Conservation (phyloP, 2,329 filamentous ascomycete species). For the Bisporella sp. region DNA sequence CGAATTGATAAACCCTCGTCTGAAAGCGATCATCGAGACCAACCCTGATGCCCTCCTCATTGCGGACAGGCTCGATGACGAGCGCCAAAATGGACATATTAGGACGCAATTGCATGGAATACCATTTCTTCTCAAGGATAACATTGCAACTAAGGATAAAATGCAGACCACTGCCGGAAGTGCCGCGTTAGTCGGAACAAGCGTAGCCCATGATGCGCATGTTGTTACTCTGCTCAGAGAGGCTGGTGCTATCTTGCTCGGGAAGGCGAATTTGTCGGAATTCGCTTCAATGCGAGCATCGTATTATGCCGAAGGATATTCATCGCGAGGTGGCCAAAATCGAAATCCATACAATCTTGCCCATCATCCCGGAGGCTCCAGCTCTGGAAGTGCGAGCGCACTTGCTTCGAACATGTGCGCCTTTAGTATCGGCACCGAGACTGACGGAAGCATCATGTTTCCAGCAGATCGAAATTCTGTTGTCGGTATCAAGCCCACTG, state of each 20-base stretch:
- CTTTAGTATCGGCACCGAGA: slow-evolving; percentile 67
- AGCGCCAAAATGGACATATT: slow-evolving; percentile 47
- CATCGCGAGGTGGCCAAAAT: slow-evolving; percentile 55
- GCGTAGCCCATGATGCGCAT: slow-evolving; percentile 60
- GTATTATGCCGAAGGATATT: slow-evolving; percentile 63
- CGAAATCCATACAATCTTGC: slow-evolving; percentile 63
- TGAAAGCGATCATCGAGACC: slow-evolving; percentile 52
- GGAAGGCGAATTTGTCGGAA: slow-evolving; percentile 64
- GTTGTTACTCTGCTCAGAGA: slow-evolving; percentile 55
- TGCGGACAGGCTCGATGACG: slow-evolving; percentile 51
- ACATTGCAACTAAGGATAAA: slow-evolving; percentile 60
- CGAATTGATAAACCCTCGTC: too few relatives aligned
- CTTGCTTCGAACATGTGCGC: slow-evolving; percentile 56
- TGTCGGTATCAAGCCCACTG: slow-evolving; percentile 70
- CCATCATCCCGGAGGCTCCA: slow-evolving; percentile 61
- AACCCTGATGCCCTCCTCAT: slow-evolving; percentile 63
- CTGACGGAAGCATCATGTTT: slow-evolving; percentile 65
- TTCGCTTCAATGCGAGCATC: slow-evolving; percentile 68
- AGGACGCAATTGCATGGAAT: slow-evolving; percentile 69
- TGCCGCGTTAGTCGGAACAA: slow-evolving; percentile 57
- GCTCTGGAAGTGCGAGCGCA: slow-evolving; percentile 57
- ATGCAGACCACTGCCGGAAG: slow-evolving; percentile 70
- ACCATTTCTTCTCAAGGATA: slow-evolving; percentile 70
- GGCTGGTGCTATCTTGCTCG: slow-evolving; percentile 57
- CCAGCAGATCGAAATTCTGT: slow-evolving; percentile 63